Percentiles rank a stretch among this genome's conserved stretches.
These are phyloP conservation scores for Bipolaris victoriae DNA, from an alignment of 2,329 filamentous ascomycete genomes.

Conservation along the genomic window DNA sequence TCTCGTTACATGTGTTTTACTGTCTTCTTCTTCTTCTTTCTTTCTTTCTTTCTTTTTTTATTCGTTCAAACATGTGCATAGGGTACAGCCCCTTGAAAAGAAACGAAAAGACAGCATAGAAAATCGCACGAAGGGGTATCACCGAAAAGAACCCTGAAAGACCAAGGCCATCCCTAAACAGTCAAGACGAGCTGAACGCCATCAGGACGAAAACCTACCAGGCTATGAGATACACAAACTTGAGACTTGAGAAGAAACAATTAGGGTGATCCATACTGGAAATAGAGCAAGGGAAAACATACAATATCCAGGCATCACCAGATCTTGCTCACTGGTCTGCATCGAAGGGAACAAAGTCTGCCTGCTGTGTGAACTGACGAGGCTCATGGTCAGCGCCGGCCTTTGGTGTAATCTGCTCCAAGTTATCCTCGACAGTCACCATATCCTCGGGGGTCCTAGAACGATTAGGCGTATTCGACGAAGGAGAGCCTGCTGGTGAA, in stretches of 20 bases:
- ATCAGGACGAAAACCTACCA: slow-evolving; percentile 28
- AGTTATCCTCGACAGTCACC: slow-evolving; percentile 8
- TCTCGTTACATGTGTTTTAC: slow-evolving; percentile 24
- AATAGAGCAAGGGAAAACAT: slow-evolving; percentile 20
- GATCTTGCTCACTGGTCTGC: slow-evolving; percentile 20
- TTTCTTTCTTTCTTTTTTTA: slow-evolving; percentile 10
- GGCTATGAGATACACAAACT: slow-evolving; percentile 10
- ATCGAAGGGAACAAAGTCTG: slow-evolving; percentile 40
- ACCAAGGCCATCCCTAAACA: slow-evolving; percentile 18
- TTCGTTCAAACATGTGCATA: slow-evolving; percentile 2
- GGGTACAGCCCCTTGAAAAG: background rate
- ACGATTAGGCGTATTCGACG: slow-evolving; percentile 2
- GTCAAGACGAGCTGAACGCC: slow-evolving; percentile 17
- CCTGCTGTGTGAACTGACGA: slow-evolving; percentile 39
- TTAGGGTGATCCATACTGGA: slow-evolving; percentile 20
- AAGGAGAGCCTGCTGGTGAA: slow-evolving; percentile 17
- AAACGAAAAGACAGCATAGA: slow-evolving; percentile 16
- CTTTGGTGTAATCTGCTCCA: slow-evolving; percentile 6
- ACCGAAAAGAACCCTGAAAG: slow-evolving; percentile 28
- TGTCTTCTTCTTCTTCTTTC: slow-evolving; percentile 1
- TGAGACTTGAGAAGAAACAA: slow-evolving; percentile 19
- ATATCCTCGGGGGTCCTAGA: slow-evolving; percentile 15
- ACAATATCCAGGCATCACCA: slow-evolving; percentile 16
- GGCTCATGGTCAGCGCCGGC: slow-evolving; percentile 5
- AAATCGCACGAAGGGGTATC: slow-evolving; percentile 34